Base-by-base conservation (phyloP, 345 rosid genomes). In the Aquilaria yunnanensis region DNA sequence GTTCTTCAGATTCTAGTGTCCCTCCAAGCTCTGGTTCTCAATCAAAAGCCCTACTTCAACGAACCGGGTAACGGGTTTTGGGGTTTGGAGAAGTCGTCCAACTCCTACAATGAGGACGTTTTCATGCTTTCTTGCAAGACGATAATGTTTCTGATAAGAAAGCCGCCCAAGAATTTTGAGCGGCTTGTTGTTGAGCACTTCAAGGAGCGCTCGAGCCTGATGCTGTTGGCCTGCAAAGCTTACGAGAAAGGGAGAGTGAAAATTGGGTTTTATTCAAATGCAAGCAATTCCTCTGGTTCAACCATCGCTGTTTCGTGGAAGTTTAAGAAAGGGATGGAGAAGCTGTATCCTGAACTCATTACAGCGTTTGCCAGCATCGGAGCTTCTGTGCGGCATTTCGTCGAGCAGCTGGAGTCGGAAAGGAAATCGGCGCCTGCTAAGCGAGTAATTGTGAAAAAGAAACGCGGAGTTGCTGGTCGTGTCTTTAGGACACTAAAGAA, bases 1-100 rank as follows among this genome's bases (percentile, higher is more conserved):
- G 63, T 78, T n/a, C 76, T 83, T 14, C 88, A 78, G 78, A 75
- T 85, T 32, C 60, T 83, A 68, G 52, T 85, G 32, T 85, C 91
- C 1, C 72, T 85, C 10, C 88, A 85, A 62, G 88, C 78, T 34
- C 77, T 85, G 6, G 86, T 85, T 12, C 62, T 83, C 14, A 83
- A 83, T 56, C 85, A 80, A 60, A 72, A 75, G 37, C 88, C 91
- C 0, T 83, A 66, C 37, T 83, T 34, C 43, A 83, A 83, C 69
- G 85, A 85, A 43, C 92, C 92, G 34, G 72, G 66, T 9, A 32
- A 47, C 45, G 67, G 59, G 2, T 29, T 56, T 54, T 58, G 64
- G 60, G 73, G 69, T 10, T 58, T 59, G 77, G 80, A 78, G 70
- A 74, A 63, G 66, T 45, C 12, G 33, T 78, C 86, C 2, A 8